phyloP scores from a whole-genome alignment of 2,329 filamentous ascomycete genomes.

The Apiospora saccharicola region DNA sequence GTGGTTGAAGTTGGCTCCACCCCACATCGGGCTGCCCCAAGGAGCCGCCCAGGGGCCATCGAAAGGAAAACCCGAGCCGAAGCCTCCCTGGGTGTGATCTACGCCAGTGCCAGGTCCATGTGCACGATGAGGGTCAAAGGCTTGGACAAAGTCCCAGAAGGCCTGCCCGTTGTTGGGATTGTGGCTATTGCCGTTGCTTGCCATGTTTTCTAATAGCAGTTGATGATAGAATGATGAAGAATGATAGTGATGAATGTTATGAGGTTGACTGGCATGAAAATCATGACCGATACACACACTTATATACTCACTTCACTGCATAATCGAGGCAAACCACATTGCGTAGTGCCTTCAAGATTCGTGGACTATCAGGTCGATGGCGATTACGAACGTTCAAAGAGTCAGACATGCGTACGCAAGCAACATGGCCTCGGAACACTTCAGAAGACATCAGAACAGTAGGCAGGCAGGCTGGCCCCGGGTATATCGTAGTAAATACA shows the following conservation, averaged over 20 bases:
- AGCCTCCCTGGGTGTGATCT: slow-evolving; percentile 37
- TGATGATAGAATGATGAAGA: neutral
- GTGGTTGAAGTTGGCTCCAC: slow-evolving; percentile 31
- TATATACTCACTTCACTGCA: slow-evolving; percentile 1
- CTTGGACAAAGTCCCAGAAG: slow-evolving; percentile 47
- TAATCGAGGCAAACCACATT: slow-evolving; percentile 17
- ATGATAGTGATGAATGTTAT: neutral
- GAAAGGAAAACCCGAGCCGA: slow-evolving; percentile 40
- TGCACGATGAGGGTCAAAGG: slow-evolving; percentile 41
- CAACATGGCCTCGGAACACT: slow-evolving; percentile 26
- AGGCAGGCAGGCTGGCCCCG: neutral
- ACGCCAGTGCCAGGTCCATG: slow-evolving; percentile 41
- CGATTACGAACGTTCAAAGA: slow-evolving; percentile 26
- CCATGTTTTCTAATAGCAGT: slow-evolving; percentile 26
- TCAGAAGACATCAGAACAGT: slow-evolving; percentile 25
- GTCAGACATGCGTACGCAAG: slow-evolving; percentile 27
- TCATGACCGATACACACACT: neutral
- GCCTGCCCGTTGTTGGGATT: slow-evolving; percentile 30
- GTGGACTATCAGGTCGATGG: neutral
- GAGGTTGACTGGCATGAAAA: neutral
- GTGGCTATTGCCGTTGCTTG: slow-evolving; percentile 34
- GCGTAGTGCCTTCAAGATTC: slow-evolving; percentile 11
- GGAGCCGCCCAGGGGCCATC: slow-evolving; percentile 30
- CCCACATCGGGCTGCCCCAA: slow-evolving; percentile 27
- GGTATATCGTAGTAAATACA: slow-evolving; percentile 15